Evolutionary conservation across 1,284 basidiomycete species (phyloP).

Genomic region (Violaceomyces palustris): DNA sequence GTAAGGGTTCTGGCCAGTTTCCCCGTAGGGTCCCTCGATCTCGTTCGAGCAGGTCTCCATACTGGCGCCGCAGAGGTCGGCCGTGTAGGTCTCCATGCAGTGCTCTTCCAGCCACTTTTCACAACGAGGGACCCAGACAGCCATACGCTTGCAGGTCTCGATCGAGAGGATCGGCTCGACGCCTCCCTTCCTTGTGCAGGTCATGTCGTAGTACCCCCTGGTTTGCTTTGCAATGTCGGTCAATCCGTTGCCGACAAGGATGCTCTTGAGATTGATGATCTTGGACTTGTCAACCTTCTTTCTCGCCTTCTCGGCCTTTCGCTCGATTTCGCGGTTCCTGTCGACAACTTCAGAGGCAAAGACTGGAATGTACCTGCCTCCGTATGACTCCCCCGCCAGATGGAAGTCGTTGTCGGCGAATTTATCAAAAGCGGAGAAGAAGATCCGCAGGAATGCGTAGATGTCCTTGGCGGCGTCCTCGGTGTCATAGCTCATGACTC

Average conservation of each 20-base stretch:
- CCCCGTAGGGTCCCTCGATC: slow-evolving; percentile 22
- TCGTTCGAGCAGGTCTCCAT: slow-evolving; percentile 19
- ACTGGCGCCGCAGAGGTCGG: slow-evolving; percentile 13
- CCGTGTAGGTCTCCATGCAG: slow-evolving; percentile 21
- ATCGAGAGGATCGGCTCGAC: slow-evolving; percentile 28
- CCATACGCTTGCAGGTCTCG: slow-evolving; percentile 31
- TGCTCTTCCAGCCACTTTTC: slow-evolving; percentile 8
- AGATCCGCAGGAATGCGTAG: slow-evolving; percentile 53
- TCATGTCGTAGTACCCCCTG: slow-evolving; percentile 38
- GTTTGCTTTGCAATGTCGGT: slow-evolving; percentile 52
- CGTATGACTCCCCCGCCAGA: slow-evolving; percentile 49
- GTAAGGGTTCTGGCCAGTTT: slow-evolving; percentile 42
- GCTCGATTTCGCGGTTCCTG: slow-evolving; percentile 60
- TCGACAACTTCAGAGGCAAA: slow-evolving; percentile 76
- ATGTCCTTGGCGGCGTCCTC: slow-evolving; percentile 51
- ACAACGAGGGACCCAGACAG: slow-evolving; percentile 16
- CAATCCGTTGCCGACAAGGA: slow-evolving; percentile 69
- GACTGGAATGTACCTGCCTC: slow-evolving; percentile 73
- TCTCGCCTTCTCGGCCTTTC: slow-evolving; percentile 57
- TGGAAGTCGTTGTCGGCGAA: slow-evolving; percentile 45
- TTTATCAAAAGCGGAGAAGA: slow-evolving; percentile 50
- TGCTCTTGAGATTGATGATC: slow-evolving; percentile 67
- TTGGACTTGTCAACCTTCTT: slow-evolving; percentile 57
- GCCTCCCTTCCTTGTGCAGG: slow-evolving; percentile 32
- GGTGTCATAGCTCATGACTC: slow-evolving; percentile 54